phyloP scores from a whole-genome alignment of 2,329 filamentous ascomycete genomes.

The Amauroascus verrucosus region DNA sequence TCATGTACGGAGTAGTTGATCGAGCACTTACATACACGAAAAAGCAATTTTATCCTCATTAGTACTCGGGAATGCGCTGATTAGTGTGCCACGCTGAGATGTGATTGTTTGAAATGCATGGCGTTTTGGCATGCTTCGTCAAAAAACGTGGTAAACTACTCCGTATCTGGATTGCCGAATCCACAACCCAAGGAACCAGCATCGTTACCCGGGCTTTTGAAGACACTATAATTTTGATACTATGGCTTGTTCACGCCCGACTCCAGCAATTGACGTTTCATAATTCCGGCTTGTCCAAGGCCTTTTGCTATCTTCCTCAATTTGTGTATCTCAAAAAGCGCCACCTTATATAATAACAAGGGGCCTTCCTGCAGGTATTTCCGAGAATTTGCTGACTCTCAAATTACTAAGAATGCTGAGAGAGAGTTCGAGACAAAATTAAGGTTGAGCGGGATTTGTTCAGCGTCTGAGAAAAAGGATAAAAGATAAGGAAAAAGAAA shows the following conservation, averaged over 20 bases:
- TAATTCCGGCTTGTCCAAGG: background rate
- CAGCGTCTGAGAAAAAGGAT: too few relatives aligned
- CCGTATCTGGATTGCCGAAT: background rate
- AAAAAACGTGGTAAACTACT: slow-evolving; percentile 2
- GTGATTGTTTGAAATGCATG: background rate
- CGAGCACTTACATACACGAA: background rate
- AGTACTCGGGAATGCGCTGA: background rate
- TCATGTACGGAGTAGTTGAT: background rate
- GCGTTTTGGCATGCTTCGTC: background rate
- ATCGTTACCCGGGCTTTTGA: background rate
- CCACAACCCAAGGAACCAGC: background rate
- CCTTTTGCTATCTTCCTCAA: background rate
- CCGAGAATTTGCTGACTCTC: too few relatives aligned
- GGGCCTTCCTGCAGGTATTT: background rate
- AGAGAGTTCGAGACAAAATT: too few relatives aligned
- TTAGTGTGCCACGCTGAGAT: background rate
- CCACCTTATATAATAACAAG: background rate
- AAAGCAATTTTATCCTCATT: background rate
- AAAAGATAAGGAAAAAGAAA: too few relatives aligned
- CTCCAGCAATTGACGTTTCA: slow-evolving; percentile 2
- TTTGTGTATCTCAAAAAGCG: background rate
- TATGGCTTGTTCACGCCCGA: background rate
- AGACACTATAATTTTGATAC: background rate
- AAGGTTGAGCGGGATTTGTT: too few relatives aligned
- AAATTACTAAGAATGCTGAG: too few relatives aligned